phyloP scores from a whole-genome alignment of 2,329 filamentous ascomycete genomes.

The Monascus ruber region DNA sequence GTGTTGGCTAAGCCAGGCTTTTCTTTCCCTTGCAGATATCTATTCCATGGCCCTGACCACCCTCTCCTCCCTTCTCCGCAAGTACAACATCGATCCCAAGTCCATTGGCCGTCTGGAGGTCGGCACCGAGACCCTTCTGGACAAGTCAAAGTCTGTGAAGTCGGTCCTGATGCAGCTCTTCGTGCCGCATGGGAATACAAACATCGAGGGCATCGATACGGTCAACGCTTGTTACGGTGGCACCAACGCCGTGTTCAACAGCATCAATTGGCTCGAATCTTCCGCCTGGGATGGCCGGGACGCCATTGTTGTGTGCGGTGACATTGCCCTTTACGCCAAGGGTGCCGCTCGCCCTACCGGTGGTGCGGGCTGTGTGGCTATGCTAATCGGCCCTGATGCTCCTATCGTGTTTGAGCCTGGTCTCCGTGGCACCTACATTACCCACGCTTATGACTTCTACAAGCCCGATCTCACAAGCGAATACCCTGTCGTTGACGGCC shows the following conservation, averaged over 20 bases:
- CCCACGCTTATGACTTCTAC: constrained; percentile 82
- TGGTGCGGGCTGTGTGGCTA: constrained; percentile 66
- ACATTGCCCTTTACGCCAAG: constrained; percentile 79
- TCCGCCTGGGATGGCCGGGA: constrained; percentile 78
- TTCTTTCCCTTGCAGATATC: constrained; percentile 49
- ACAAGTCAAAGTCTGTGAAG: constrained; percentile 89
- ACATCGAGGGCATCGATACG: constrained; percentile 72
- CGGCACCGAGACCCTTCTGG: constrained; percentile 72
- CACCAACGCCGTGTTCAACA: constrained; percentile 75
- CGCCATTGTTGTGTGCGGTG: constrained; percentile 66
- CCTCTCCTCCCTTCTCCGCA: constrained; percentile 64
- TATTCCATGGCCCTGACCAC: constrained; percentile 76
- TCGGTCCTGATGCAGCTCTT: constrained; percentile 80
- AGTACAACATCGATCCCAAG: constrained; percentile 71
- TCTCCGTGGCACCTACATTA: constrained; percentile 68
- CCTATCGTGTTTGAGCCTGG: constrained; percentile 68
- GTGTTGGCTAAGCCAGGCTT: constrained; percentile 3
- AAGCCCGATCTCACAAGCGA: constrained; percentile 81
- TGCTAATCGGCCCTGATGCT: constrained; percentile 68
- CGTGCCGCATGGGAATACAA: constrained; percentile 59
- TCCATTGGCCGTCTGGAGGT: constrained; percentile 72
- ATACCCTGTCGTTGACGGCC: constrained; percentile 75
- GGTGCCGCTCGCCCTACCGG: constrained; percentile 70
- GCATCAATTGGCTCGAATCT: constrained; percentile 75
- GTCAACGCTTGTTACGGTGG: constrained; percentile 80